Base-by-base conservation (phyloP, 2,329 filamentous ascomycete species). In the Dryadomyces quercivorus region DNA sequence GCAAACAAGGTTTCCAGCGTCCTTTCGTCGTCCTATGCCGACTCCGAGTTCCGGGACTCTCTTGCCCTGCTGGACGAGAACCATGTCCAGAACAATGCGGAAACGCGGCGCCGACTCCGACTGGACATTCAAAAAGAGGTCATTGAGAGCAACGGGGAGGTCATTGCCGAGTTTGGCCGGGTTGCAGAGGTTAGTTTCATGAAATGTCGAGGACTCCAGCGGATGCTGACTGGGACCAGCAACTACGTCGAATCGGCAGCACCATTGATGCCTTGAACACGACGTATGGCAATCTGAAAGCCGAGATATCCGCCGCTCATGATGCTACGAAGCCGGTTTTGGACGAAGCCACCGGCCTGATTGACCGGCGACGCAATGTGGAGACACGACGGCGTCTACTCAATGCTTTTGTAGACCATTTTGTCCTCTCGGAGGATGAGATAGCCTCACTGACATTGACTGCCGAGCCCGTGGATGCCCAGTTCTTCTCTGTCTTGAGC, bases 41-140 rank as follows among this genome's bases (percentile, higher is more conserved):
- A 97, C 69, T 77, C 88, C 5, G 92, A 96, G 61, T 95, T 97
- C 61, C 82, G 89, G 60, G 88, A 95, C 72, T 85, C 90, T 15
- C 72, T 98, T 34, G 75, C 80, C 52, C 81, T 93, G 1, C 72
- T 97, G 20, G 92, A 96, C 68, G 72, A 80, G 51, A 79, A 87
- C 40, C 76, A 77, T 1, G 68, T 90, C 15, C 72, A 77, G 54
- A 96, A 95, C 65, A 88, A 82, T 13, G 77, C 87, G 10, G 86
- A 91, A 60, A 85, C 84, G 2, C 80, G 93, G 52, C 82, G 92
- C 6, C 84, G 88, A 56, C 71, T 97, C 16, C 82, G 91, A 16
- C 70, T 95, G 1, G 84, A 94, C 65, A 76, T 95, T 1, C 90
- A 97, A 66, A 92, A 86, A 66, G 91, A 97, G 65, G 87, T 96